Base-by-base conservation (phyloP, 192 early-diverging fungal genomes). In the Backusella circina region DNA sequence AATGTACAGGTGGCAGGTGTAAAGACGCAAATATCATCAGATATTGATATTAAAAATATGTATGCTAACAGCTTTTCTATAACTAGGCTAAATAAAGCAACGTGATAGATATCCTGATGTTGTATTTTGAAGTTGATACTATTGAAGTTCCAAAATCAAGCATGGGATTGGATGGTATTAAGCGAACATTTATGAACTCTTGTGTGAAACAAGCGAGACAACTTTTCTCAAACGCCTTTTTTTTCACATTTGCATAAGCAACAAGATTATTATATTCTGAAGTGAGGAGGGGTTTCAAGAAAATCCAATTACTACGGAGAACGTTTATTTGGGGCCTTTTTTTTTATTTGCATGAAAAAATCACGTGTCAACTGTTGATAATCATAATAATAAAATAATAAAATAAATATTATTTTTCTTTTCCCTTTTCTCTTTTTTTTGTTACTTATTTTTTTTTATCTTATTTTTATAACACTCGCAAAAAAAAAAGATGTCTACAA, bases 81-180 rank as follows among this genome's bases (percentile, higher is more conserved):
- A 72, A 72, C 54, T 61, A 61, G 71, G 71, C 54, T 72, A 72
- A 72, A 72, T 57, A 72, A 64, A 64, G 71, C 71, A 72, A 72
- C 54, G 33, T 2, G 23, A 72, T 72, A 54, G 6, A 64, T 39
- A 72, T 57, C 71, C 70, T 57, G 71, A 61, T 64, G 71, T 72
- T 61, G 71, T 1, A 64, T 72, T 61, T 72, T 72, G 71, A 72
- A 41, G n/a, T 69, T 69, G 21, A 26, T 69, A 26, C 10, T 69
- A 69, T 28, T 38, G 36, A 69, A 69, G 67, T 69, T 41, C 37
- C 67, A 1, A 69, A 41, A 41, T 69, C 67, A 41, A 69, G 39
- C 32, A 41, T 41, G 37, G 26, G 28, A 69, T 69, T 69, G 32
- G 37, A 41, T 41, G 35, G 12, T 12, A 69, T 69, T 26, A 69